Percentiles rank a stretch among this genome's conserved stretches.
Conservation (phyloP, 352 stramenopile genomes). For the Phytophthora tentaculata region DNA sequence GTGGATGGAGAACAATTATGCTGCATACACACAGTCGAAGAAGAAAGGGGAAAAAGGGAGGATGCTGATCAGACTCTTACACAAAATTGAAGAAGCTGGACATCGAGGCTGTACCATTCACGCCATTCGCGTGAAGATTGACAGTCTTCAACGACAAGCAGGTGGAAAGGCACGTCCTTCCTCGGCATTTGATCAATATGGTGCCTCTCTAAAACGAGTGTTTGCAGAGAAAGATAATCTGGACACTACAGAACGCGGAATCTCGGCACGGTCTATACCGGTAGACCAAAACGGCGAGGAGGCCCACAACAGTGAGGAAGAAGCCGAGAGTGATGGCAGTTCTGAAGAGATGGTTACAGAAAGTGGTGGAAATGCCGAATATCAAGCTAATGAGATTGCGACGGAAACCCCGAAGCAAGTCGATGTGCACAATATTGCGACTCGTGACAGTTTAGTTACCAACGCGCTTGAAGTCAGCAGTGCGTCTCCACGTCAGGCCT, state of each 20-base stretch:
- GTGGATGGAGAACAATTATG: slow-evolving; percentile 29
- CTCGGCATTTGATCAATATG: slow-evolving; percentile 30
- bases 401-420: slow-evolving; percentile 7
- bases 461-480: not conserved
- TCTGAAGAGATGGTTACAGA: slow-evolving; percentile 12
- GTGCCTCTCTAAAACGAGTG: slow-evolving; percentile 21
- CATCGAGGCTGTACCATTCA: slow-evolving; percentile 35
- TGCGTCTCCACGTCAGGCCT: not conserved
- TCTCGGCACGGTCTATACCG: slow-evolving; percentile 3
- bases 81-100: slow-evolving; percentile 26
- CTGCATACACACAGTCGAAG: slow-evolving; percentile 29
- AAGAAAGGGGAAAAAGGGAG: slow-evolving; percentile 38
- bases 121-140: slow-evolving; percentile 39
- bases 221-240: slow-evolving; percentile 22
- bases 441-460: not conserved
- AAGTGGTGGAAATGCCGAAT: slow-evolving; percentile 4
- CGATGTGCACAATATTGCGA: slow-evolving; percentile 2
- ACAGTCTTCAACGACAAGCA: slow-evolving; percentile 37
- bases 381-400: not conserved
- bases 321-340: slow-evolving; percentile 4
- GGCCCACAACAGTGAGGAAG: slow-evolving; percentile 19
- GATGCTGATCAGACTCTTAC: slow-evolving; percentile 31
- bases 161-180: slow-evolving; percentile 29
- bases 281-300: slow-evolving; percentile 9
- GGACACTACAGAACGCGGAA: not conserved